Evolutionary conservation across 2,329 filamentous ascomycete genomes (phyloP), one percentile per base, ranked within the genome.

Genomic region (Cercospora citrullina): DNA sequence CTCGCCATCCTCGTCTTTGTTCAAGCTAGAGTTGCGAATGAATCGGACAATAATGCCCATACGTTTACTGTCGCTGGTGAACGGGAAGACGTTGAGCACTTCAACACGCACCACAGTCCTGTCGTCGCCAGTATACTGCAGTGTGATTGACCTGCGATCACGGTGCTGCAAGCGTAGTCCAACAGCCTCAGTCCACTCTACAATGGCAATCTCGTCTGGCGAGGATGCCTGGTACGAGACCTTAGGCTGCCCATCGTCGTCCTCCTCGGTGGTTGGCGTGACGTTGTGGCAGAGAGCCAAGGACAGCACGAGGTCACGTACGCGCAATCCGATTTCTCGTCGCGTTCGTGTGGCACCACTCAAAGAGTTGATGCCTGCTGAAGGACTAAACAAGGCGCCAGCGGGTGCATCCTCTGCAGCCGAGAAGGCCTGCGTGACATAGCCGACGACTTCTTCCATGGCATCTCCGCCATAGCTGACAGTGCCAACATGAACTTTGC

Each of bases 41-140:
- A 98, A 97, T 73, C 94, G 91, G 21, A 97, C 92, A 69, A 99
- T 90, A 68, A 99, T 94, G 9, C 96, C 95, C 95, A 99, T 99
- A 63, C 95, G 89, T 81, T 99, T 99, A 72, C 94, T 94, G 72
- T 98, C 95, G 0, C 94, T 97, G 0, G 95, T 99, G 78, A 99
- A 99, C 0, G 96, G 96, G 75, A 99, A 99, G 2, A 98, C 89
- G 55, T 98, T 94, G 4, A 98, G 85, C 60, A 99, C 96, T 65
- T 90, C 89, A 28, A 96, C 94, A 26, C 90, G 90, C 28, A 99
- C 92, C 3, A 95, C 91, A 0, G 87, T 82, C 61, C 90, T 87
- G 21, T 90, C 89, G 3, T 88, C 91, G 64, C 90, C 88, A 1
- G 90, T 88, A 4, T 90, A 94, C 76, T 94, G 90, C 2, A 99